These are phyloP conservation scores for Escallonia rubra DNA, from an alignment of 129 eudicot genomes.

Conservation along the genomic window DNA sequence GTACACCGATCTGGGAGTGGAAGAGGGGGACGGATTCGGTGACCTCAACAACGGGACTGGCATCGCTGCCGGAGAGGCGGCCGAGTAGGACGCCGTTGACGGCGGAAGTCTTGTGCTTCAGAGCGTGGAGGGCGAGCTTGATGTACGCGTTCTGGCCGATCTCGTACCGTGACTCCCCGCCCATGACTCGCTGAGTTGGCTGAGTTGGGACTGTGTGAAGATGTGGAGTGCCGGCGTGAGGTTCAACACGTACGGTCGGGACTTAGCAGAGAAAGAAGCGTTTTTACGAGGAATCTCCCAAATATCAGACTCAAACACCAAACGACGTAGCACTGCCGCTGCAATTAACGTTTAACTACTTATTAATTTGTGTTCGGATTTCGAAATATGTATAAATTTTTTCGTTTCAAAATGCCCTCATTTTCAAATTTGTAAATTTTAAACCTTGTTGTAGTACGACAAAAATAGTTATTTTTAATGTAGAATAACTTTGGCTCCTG, in stretches of 20 bases:
- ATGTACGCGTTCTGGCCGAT: slow-evolving; percentile 84
- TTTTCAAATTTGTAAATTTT: no score
- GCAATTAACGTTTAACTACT: no score
- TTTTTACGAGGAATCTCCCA: no score
- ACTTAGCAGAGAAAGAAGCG: no score
- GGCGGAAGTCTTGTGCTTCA: slow-evolving; percentile 75
- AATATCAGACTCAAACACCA: no score
- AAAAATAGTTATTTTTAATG: no score
- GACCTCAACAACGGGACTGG: slow-evolving; percentile 41
- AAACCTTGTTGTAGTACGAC: no score
- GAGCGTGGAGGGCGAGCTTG: slow-evolving; percentile 77
- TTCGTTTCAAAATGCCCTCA: no score
- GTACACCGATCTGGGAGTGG: slow-evolving; percentile 83
- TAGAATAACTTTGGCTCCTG: no score
- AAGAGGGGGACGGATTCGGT: slow-evolving; percentile 86
- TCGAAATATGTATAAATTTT: no score
- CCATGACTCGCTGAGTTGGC: slow-evolving; percentile 24
- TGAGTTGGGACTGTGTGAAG: background rate
- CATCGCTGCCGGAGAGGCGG: slow-evolving; percentile 41
- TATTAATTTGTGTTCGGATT: no score
- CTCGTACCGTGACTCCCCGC: slow-evolving; percentile 55
- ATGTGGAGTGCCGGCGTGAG: slow-evolving; percentile 17
- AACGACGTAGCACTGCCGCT: no score
- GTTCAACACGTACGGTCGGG: background rate
- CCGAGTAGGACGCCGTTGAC: slow-evolving; percentile 88